Evolutionary conservation across 345 rosid genomes (phyloP), one percentile per base, ranked within the genome.

Genomic region (Eucalyptus tenuipes): DNA sequence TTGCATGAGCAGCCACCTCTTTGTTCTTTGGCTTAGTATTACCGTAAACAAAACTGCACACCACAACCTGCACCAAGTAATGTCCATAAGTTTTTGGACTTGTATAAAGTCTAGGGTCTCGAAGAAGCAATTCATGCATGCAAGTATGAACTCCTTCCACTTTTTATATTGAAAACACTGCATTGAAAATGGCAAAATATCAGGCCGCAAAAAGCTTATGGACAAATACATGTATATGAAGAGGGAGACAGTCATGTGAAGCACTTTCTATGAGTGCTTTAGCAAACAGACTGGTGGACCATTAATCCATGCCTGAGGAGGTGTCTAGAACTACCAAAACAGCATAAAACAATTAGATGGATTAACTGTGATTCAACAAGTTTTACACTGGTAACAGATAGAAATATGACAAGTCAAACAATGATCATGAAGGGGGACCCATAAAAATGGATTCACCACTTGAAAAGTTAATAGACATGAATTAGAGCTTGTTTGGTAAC

Each of bases 41-140:
- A 29, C 96, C 98, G 53, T 96, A 93, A 27, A 95, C 94, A 91
- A 98, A 98, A 91, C 97, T 98, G 95, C 99, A 98, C 22, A 94
- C 93, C 88, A 97, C 98, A 92, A 98, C 97, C 99, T 98, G 95
- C 91, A 88, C 45, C 88, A 91, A 90, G 85, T 85, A 87, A 85
- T 75, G 79, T 85, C 71, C 40, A 22, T 71, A 75, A 37, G 59
- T 49, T 29, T 49, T 15, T 47, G 55, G 25, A 50, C 27, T 13
- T 10, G 29, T 18, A 33, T 25, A 75, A 40, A 75, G 84, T 75
- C 47, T 40, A 75, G 84, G 82, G 47, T 75, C 84, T 75, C 9
- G 0, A 40, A 75, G 47, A 75, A 75, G 47, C 27, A 75, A 75
- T 75, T 75, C 84, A 20, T 11, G 47, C 82, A 75, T 75, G 47